Conservation (phyloP, 352 stramenopile genomes). For the Pythium monospermum region DNA sequence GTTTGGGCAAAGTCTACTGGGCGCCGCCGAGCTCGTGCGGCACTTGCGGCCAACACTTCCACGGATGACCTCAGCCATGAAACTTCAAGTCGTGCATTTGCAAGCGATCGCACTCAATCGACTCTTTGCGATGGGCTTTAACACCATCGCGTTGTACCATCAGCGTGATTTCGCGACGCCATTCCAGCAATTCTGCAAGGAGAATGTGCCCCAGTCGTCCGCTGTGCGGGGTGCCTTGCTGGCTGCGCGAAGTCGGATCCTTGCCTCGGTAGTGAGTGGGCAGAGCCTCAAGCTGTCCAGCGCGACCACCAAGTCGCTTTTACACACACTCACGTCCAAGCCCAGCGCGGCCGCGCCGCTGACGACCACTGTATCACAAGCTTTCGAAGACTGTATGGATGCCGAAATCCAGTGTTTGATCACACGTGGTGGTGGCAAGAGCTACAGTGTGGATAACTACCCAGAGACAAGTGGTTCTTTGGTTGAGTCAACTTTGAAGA, state of each 20-base stretch:
- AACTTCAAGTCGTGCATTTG: conserved; percentile 48
- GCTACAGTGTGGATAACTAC: conserved; percentile 30
- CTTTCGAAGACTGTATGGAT: conserved; percentile 42
- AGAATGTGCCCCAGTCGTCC: conserved; percentile 26
- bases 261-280: conserved; percentile 17
- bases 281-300: conserved; percentile 1
- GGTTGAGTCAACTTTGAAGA: conserved; percentile 31
- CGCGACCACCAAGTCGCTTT: neutral
- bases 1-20: conserved; percentile 66
- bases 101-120: conserved; percentile 49
- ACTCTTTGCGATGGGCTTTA: conserved; percentile 47
- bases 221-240: conserved; percentile 41
- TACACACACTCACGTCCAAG: conserved; percentile 1
- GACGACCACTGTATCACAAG: conserved; percentile 3
- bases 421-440: conserved; percentile 20
- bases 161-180: conserved; percentile 47
- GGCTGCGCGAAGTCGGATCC: conserved; percentile 38
- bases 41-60: conserved; percentile 50
- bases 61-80: conserved; percentile 40
- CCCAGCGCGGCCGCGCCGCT: neutral
- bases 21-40: conserved; percentile 58
- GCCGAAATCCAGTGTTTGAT: conserved; percentile 45
- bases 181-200: conserved; percentile 54
- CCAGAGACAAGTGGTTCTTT: conserved; percentile 40
- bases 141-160: conserved; percentile 47